phyloP scores from a whole-genome alignment of 371 early-diverging fungal species.

The Edhazardia aedis region DNA sequence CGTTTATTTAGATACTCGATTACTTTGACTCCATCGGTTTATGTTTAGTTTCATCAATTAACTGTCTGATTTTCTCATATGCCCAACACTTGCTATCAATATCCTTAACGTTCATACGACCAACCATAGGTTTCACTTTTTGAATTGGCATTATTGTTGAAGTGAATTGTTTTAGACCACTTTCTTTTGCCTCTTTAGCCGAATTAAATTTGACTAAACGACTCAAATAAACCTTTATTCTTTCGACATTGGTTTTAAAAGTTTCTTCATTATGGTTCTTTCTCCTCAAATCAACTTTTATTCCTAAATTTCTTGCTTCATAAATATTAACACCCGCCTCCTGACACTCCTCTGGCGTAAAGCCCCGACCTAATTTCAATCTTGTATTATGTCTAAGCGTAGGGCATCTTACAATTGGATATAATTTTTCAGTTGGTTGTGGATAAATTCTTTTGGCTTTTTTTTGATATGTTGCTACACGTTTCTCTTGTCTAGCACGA shows the following conservation, averaged over 20 bases:
- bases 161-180: slow-evolving; percentile 26
- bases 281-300: slow-evolving; percentile 42
- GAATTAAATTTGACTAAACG: slow-evolving; percentile 33
- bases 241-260: slow-evolving; percentile 36
- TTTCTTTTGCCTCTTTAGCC: slow-evolving; percentile 28
- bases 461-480: slow-evolving; percentile 21
- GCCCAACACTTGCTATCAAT: too few species aligned
- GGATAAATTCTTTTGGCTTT: slow-evolving; percentile 39
- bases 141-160: slow-evolving; percentile 42
- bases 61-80: too few species aligned
- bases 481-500: slow-evolving; percentile 15
- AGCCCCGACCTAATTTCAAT: slow-evolving; percentile 43
- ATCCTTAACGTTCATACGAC: too few species aligned
- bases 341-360: slow-evolving; percentile 39
- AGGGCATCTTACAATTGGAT: slow-evolving; percentile 40
- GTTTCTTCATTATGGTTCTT: slow-evolving; percentile 34
- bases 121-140: too few species aligned
- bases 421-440: slow-evolving; percentile 32
- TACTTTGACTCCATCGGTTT: too few species aligned
- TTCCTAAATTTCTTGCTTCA: slow-evolving; percentile 40
- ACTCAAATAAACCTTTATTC: slow-evolving; percentile 42
- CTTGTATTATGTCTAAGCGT: slow-evolving; percentile 43
- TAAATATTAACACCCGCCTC: slow-evolving; percentile 36
- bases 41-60: too few species aligned
- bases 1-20: too few species aligned